Conservation (phyloP, 805 yeast genomes). For the Candida yuanshanica region DNA sequence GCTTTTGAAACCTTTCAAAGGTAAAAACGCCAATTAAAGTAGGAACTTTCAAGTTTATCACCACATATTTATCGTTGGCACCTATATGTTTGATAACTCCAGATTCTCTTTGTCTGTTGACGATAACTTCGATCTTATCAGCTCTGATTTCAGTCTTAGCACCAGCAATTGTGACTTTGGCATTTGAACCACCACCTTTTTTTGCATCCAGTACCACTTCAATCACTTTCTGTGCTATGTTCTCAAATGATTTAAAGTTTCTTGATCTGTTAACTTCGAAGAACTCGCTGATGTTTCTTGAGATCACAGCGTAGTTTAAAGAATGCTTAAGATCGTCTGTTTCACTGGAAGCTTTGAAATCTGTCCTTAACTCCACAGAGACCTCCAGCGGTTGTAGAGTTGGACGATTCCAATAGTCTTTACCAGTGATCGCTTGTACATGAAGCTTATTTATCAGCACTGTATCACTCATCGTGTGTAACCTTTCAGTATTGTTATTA, state of each 20-base stretch:
- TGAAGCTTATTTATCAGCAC: constrained; percentile 39
- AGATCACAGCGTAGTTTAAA: constrained; percentile 81
- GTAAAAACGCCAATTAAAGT: constrained; percentile 92
- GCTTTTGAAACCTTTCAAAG: constrained; percentile 79
- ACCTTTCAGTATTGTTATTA: background rate
- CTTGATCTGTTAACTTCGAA: constrained; percentile 37
- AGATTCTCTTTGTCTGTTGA: constrained; percentile 27
- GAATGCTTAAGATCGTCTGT: constrained; percentile 80
- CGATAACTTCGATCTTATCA: constrained; percentile 36
- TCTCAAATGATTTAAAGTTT: constrained; percentile 30
- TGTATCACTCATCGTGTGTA: constrained; percentile 28
- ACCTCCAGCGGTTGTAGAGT: constrained; percentile 61
- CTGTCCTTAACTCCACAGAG: constrained; percentile 56
- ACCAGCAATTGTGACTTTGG: constrained; percentile 36
- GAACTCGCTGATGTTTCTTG: constrained; percentile 53
- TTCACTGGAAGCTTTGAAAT: constrained; percentile 66
- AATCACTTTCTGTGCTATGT: constrained; percentile 42
- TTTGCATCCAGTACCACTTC: constrained; percentile 38
- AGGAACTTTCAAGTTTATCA: constrained; percentile 50
- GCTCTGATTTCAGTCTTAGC: constrained; percentile 58
- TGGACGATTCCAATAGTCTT: constrained; percentile 69
- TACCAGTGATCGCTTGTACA: constrained; percentile 59
- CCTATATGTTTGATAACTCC: constrained; percentile 9
- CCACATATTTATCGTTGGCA: constrained; percentile 24
- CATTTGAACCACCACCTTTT: constrained; percentile 42